Conservation (phyloP, 768 basidiomycete genomes). For the Royoungia palumana region DNA sequence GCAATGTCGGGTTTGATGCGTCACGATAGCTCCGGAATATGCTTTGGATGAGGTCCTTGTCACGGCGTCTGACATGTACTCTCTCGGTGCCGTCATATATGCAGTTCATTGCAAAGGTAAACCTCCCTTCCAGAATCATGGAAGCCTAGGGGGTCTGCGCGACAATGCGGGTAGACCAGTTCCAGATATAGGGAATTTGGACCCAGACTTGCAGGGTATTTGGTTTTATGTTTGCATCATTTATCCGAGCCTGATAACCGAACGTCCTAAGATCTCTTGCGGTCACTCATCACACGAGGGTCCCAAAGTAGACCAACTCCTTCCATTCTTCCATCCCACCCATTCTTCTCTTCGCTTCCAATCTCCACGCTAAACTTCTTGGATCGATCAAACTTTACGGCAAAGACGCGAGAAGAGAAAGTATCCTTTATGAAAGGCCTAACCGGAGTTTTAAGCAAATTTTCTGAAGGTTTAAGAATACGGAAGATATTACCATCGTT, state of each 20-base stretch:
- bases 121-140: slow-evolving; percentile 85
- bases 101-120: slow-evolving; percentile 86
- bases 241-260: slow-evolving; percentile 7
- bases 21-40: slow-evolving; percentile 83
- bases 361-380: slow-evolving; percentile 96
- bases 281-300: slow-evolving; percentile 77
- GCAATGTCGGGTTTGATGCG: slow-evolving; percentile 3
- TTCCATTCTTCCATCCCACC: slow-evolving; percentile 71
- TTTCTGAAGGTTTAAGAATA: slow-evolving; percentile 81
- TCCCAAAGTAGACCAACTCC: slow-evolving; percentile 73
- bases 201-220: slow-evolving; percentile 70
- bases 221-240: neutral
- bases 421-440: slow-evolving; percentile 94
- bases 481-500: slow-evolving; percentile 91
- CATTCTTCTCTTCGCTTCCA: slow-evolving; percentile 94
- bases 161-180: slow-evolving; percentile 65
- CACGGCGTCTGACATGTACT: slow-evolving; percentile 90
- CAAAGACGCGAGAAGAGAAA: slow-evolving; percentile 93
- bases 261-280: slow-evolving; percentile 59
- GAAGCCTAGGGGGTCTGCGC: slow-evolving; percentile 64
- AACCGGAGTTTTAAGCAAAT: slow-evolving; percentile 71
- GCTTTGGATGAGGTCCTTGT: slow-evolving; percentile 83
- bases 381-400: slow-evolving; percentile 91
- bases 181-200: slow-evolving; percentile 61
- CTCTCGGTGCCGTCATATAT: slow-evolving; percentile 87